These are phyloP conservation scores for Prunus yedoensis DNA, from an alignment of 331 rosid genomes.

Conservation along the genomic window DNA sequence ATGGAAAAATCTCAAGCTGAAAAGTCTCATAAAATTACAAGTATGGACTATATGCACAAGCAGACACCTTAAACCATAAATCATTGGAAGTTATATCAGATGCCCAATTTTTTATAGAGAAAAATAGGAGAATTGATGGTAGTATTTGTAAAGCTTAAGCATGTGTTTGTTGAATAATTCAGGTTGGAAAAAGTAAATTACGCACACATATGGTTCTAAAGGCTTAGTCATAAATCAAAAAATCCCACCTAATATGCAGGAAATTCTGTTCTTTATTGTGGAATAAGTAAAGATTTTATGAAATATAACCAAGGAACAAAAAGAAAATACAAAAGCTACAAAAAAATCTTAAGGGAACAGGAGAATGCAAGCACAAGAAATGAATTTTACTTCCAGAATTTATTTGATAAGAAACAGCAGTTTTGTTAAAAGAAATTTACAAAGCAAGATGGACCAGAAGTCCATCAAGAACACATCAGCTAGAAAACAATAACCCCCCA, in stretches of 20 bases:
- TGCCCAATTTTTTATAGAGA: not conserved
- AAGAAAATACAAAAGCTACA: not conserved
- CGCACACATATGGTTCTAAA: not conserved
- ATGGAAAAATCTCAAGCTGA: not conserved
- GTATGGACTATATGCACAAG: not conserved
- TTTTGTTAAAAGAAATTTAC: not conserved
- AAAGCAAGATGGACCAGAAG: not conserved
- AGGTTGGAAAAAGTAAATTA: not conserved
- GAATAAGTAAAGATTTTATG: not conserved
- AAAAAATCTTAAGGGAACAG: not conserved
- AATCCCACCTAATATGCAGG: not conserved
- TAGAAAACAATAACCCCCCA: not conserved
- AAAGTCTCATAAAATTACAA: not conserved
- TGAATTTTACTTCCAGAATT: not conserved
- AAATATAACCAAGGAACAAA: not conserved
- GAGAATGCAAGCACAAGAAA: not conserved
- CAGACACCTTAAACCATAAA: not conserved
- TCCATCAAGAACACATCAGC: not conserved
- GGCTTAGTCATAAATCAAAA: not conserved
- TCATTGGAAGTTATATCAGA: not conserved
- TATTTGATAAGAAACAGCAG: not conserved
- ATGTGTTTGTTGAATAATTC: not conserved
- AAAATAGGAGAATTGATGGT: not conserved
- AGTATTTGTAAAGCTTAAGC: not conserved
- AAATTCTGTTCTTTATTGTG: not conserved